Evolutionary conservation across 495 filamentous ascomycete genomes (phyloP).

Genomic region (Lindgomyces ingoldianus): DNA sequence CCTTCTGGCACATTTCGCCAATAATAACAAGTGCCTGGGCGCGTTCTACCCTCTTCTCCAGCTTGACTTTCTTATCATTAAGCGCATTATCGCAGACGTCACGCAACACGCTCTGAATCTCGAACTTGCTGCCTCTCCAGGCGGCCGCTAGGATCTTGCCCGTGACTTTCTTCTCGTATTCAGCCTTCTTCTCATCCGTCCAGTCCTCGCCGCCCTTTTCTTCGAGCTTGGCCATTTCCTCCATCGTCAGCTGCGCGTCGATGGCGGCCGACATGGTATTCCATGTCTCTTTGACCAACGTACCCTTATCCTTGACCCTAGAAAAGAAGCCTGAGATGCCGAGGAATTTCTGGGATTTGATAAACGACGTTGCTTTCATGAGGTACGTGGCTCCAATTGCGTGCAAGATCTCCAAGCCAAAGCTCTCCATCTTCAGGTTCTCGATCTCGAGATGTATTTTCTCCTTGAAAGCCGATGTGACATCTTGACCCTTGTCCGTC

Average conservation of each 20-base stretch:
- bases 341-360: constrained; percentile 95
- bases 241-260: constrained; percentile 96
- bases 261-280: constrained; percentile 96
- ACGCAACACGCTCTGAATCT: constrained; percentile 93
- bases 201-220: constrained; percentile 95
- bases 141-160: constrained; percentile 98
- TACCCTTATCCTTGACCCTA: constrained; percentile 93
- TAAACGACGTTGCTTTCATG: constrained; percentile 78
- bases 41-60: constrained; percentile 84
- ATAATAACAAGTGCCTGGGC: constrained; percentile 85
- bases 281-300: constrained; percentile 96
- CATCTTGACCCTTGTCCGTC: constrained; percentile 83
- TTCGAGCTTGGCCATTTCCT: constrained; percentile 97
- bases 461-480: constrained; percentile 85
- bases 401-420: constrained; percentile 95
- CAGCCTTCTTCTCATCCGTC: constrained; percentile 97
- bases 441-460: constrained; percentile 95
- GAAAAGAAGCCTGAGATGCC: constrained; percentile 94
- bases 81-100: constrained; percentile 71
- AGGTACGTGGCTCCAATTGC: constrained; percentile 89
- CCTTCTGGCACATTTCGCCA: constrained; percentile 85
- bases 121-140: constrained; percentile 95
- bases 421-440: constrained; percentile 98
- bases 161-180: constrained; percentile 92
- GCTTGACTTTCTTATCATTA: constrained; percentile 76